phyloP scores from a whole-genome alignment of 495 filamentous ascomycete genomes.

The Hypomontagnella submonticulosa region DNA sequence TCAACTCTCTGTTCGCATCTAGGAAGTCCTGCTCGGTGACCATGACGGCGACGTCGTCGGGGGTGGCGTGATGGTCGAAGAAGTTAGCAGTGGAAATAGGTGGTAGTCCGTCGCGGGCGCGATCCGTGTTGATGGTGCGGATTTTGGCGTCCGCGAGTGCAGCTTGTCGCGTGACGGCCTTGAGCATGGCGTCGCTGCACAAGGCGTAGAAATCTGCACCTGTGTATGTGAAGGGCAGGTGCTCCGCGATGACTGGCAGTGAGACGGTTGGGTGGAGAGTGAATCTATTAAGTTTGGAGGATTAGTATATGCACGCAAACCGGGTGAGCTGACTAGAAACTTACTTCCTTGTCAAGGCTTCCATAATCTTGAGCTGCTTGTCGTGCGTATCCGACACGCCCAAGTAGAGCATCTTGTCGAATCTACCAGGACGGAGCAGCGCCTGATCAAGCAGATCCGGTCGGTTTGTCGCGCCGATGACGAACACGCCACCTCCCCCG shows the following conservation, averaged over 20 bases:
- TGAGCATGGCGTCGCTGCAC: constrained; percentile 98
- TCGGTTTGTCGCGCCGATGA: constrained; percentile 95
- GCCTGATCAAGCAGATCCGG: constrained; percentile 95
- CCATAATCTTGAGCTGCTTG: constrained; percentile 93
- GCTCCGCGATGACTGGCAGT: constrained; percentile 75
- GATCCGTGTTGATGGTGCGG: constrained; percentile 63
- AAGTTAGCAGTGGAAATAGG: constrained; percentile 86
- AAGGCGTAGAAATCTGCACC: constrained; percentile 97
- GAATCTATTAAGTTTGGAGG: constrained; percentile 66
- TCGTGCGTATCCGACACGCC: constrained; percentile 96
- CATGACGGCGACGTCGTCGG: constrained; percentile 84
- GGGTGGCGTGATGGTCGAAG: constrained; percentile 89
- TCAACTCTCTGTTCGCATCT: constrained; percentile 80
- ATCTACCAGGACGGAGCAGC: constrained; percentile 87
- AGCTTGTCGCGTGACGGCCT: constrained; percentile 93
- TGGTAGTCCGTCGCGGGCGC: constrained; percentile 48
- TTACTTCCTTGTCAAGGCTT: constrained; percentile 92
- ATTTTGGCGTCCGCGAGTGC: constrained; percentile 87
- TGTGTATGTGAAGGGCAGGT: constrained; percentile 93
- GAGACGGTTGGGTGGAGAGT: constrained; percentile 80
- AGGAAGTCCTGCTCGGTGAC: constrained; percentile 90
- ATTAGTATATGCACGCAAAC: constrained; percentile 21
- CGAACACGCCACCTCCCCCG: constrained; percentile 87
- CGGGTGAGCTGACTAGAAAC: constrained; percentile 47
- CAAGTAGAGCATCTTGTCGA: constrained; percentile 99